Evolutionary conservation across 176 grass and related monocot species (phyloP).

Genomic region (Carex pumila): DNA sequence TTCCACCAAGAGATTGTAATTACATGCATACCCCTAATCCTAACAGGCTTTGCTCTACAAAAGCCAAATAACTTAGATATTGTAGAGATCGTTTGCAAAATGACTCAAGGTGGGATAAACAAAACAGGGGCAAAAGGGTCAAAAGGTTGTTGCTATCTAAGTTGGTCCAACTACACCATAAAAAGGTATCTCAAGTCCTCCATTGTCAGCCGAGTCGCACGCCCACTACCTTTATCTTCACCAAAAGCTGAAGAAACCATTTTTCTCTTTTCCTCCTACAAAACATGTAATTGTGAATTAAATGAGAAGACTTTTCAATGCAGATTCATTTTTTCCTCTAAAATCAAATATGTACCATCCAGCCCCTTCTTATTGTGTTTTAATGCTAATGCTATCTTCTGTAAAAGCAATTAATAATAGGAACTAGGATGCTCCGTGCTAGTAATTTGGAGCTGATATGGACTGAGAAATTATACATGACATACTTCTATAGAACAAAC

Average conservation of each 20-base stretch:
- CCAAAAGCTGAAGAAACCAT: slow-evolving; percentile 97
- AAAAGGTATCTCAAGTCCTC: slow-evolving; percentile 91
- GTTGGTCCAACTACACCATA: slow-evolving; percentile 33
- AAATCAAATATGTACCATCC: not conserved
- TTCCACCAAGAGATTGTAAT: slow-evolving; percentile 9
- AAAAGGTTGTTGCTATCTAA: slow-evolving; percentile 6
- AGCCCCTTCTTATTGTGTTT: not conserved
- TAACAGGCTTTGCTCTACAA: not conserved
- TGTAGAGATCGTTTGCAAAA: not conserved
- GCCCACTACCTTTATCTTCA: slow-evolving; percentile 56
- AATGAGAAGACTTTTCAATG: not conserved
- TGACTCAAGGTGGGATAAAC: not conserved
- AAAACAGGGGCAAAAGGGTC: slow-evolving; percentile 3
- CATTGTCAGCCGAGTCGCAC: slow-evolving; percentile 55
- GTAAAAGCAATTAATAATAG: not conserved
- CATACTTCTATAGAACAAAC: not conserved
- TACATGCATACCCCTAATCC: slow-evolving; percentile 12
- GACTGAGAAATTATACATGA: not conserved
- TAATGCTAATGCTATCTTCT: not conserved
- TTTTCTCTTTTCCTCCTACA: slow-evolving; percentile 86
- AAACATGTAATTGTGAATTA: slow-evolving; percentile 7
- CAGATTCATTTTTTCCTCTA: not conserved
- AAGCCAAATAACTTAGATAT: not conserved
- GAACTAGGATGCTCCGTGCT: not conserved
- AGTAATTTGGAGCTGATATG: not conserved